These are phyloP conservation scores for Globisporangium cederbergense DNA, from an alignment of 352 stramenopile genomes.

Conservation along the genomic window DNA sequence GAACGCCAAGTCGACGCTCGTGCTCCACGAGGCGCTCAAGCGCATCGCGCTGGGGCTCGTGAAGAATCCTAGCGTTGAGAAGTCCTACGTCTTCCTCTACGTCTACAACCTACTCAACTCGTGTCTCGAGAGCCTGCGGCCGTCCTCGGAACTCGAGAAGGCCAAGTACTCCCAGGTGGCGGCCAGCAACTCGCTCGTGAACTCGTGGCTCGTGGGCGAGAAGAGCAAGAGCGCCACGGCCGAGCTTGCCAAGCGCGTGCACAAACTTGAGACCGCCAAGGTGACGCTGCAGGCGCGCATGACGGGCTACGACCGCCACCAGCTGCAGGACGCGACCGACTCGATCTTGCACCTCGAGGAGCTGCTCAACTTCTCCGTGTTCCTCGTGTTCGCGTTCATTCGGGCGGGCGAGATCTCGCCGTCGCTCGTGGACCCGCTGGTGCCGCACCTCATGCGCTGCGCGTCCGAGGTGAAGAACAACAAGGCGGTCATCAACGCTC, in stretches of 20 bases:
- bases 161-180: conserved; percentile 40
- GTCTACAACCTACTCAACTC: conserved; percentile 80
- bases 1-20: conserved; percentile 46
- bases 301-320: conserved; percentile 77
- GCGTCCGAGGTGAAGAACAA: conserved; percentile 90
- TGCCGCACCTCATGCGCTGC: conserved; percentile 90
- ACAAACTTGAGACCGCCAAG: conserved; percentile 41
- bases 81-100: conserved; percentile 84
- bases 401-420: conserved; percentile 26
- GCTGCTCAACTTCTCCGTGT: conserved; percentile 84
- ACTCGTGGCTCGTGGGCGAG: conserved; percentile 78
- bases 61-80: conserved; percentile 82
- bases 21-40: conserved; percentile 78
- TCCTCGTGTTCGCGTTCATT: conserved; percentile 73
- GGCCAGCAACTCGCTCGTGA: conserved; percentile 29
- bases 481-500: conserved; percentile 87
- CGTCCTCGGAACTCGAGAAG: conserved; percentile 62
- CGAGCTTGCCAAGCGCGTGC: conserved; percentile 60
- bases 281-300: conserved; percentile 68
- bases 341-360: conserved; percentile 72
- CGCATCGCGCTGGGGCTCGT: conserved; percentile 71
- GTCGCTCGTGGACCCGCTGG: conserved; percentile 89
- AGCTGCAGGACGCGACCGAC: conserved; percentile 48
- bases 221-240: conserved; percentile 64
- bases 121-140: conserved; percentile 69